phyloP scores from a whole-genome alignment of 1,284 basidiomycete genomes.

The Ustilago sp. region DNA sequence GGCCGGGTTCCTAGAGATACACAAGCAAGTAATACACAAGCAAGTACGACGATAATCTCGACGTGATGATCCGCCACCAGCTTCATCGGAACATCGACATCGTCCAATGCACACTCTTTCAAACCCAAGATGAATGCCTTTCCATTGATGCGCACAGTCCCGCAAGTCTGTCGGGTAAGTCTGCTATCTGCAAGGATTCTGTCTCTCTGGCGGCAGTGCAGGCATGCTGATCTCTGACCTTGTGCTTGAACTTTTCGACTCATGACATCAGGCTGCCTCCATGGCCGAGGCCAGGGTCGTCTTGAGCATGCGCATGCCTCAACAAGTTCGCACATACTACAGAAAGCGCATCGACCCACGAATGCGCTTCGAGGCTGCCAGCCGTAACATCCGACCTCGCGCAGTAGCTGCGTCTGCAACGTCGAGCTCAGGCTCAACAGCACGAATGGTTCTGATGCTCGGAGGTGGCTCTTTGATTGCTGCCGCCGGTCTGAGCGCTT shows the following conservation, averaged over 20 bases:
- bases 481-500: conserved; percentile 28
- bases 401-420: conserved; percentile 19
- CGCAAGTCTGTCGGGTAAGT: conserved; percentile 39
- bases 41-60: neutral
- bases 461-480: conserved; percentile 35
- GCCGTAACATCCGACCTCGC: conserved; percentile 14
- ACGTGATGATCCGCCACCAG: neutral
- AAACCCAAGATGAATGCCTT: conserved; percentile 30
- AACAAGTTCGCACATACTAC: conserved; percentile 38
- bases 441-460: conserved; percentile 27
- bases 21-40: no score
- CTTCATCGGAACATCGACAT: neutral
- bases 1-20: neutral
- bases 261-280: conserved; percentile 20
- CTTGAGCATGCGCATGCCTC: conserved; percentile 33
- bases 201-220: neutral
- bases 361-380: conserved; percentile 13
- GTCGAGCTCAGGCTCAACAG: conserved; percentile 14
- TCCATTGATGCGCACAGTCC: conserved; percentile 29
- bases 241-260: neutral
- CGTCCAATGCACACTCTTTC: neutral
- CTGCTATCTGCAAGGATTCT: neutral
- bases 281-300: conserved; percentile 33
- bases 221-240: neutral
- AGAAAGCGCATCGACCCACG: conserved; percentile 39